These are phyloP conservation scores for Scheffersomyces quercinus DNA, from an alignment of 1,139 yeast genomes.

Conservation along the genomic window DNA sequence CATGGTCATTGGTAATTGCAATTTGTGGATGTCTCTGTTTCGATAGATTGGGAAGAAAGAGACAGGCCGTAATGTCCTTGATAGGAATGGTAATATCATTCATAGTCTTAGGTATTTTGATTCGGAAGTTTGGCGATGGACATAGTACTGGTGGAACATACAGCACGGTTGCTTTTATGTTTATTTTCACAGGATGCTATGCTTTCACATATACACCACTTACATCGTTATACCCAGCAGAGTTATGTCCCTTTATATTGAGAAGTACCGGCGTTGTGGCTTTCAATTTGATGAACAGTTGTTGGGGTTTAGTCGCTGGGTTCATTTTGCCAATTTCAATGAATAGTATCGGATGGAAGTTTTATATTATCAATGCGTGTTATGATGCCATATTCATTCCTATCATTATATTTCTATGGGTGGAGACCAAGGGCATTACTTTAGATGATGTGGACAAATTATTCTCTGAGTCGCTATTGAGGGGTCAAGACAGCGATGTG, in stretches of 20 bases:
- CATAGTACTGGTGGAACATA: constrained; percentile 11
- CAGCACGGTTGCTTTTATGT: constrained; percentile 17
- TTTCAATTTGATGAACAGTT: constrained; percentile 6
- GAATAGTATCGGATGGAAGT: background rate
- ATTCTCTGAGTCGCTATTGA: background rate
- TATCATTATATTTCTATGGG: constrained; percentile 13
- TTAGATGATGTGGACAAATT: background rate
- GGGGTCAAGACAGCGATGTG: background rate
- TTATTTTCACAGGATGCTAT: constrained; percentile 16
- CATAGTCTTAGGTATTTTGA: constrained; percentile 10
- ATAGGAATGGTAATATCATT: constrained; percentile 7
- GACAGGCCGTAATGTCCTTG: constrained; percentile 7
- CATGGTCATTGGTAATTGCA: constrained; percentile 6
- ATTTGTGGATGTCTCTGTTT: constrained; percentile 8
- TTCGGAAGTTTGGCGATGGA: constrained; percentile 14
- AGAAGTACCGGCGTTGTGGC: constrained; percentile 9
- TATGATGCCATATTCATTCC: constrained; percentile 7
- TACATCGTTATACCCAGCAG: constrained; percentile 11
- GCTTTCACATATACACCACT: constrained; percentile 16
- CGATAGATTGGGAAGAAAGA: constrained; percentile 14
- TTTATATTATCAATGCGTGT: constrained; percentile 7
- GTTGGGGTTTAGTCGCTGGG: constrained; percentile 12
- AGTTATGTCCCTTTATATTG: constrained; percentile 12
- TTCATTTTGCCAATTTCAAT: constrained; percentile 14
- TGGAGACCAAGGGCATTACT: constrained; percentile 13